These are phyloP conservation scores for Periconia sp. DNA, from an alignment of 2,329 filamentous ascomycete species.

Conservation along the genomic window DNA sequence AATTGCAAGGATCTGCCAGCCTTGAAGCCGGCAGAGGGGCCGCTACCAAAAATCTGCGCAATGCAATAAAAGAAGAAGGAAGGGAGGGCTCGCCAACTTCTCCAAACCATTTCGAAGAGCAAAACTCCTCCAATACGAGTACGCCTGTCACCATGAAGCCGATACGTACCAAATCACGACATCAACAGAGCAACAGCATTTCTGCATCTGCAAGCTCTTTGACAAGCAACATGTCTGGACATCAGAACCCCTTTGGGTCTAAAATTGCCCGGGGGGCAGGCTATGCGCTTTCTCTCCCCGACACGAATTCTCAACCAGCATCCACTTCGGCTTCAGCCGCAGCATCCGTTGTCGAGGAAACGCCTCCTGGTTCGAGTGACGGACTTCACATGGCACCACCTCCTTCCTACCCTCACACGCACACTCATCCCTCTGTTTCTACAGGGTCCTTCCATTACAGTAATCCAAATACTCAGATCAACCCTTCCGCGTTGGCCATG, in stretches of 20 bases:
- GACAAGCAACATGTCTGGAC: slow-evolving; percentile 29
- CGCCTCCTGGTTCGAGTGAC: slow-evolving; percentile 40
- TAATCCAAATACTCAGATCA: slow-evolving; percentile 31
- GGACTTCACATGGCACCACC: slow-evolving; percentile 37
- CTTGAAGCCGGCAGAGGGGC: slow-evolving; percentile 35
- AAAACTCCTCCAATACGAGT: slow-evolving; percentile 31
- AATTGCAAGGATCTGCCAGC: slow-evolving; percentile 40
- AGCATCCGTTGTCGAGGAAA: slow-evolving; percentile 37
- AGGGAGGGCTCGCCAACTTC: slow-evolving; percentile 25
- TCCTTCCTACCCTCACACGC: slow-evolving; percentile 32
- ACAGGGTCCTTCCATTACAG: slow-evolving; percentile 24
- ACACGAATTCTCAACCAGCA: slow-evolving; percentile 30
- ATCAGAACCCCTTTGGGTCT: slow-evolving; percentile 25
- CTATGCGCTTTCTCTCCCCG: slow-evolving; percentile 26
- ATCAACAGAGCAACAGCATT: slow-evolving; percentile 36
- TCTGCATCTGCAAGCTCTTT: slow-evolving; percentile 37
- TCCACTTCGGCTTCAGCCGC: slow-evolving; percentile 31
- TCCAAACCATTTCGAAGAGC: slow-evolving; percentile 27
- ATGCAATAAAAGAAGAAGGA: slow-evolving; percentile 27
- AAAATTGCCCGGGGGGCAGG: slow-evolving; percentile 17
- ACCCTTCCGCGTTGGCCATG: slow-evolving; percentile 19
- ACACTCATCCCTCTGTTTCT: slow-evolving; percentile 24
- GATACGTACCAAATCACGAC: slow-evolving; percentile 22
- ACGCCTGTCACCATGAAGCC: slow-evolving; percentile 40
- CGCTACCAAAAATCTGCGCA: slow-evolving; percentile 30